Evolutionary conservation across 192 early-diverging fungal genomes (phyloP), one percentile per base, ranked within the genome.

Genomic region (Backusella westeae): DNA sequence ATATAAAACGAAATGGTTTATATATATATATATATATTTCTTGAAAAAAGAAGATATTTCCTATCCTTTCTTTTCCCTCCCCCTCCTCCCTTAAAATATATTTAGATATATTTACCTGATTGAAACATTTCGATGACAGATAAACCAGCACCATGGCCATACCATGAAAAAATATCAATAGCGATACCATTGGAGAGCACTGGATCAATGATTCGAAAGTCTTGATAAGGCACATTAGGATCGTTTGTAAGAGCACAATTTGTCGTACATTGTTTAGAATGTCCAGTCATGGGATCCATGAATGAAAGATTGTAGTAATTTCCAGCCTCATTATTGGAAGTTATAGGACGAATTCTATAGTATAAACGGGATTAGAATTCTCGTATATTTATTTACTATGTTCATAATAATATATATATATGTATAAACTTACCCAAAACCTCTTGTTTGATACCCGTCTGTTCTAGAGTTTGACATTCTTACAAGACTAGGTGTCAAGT

Each of bases 251-350:
- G 52, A 49, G 71, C 53, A 52, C 83, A 84, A 67, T 84, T 71
- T 29, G 71, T 63, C 12, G 84, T 84, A 70, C 85, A 86, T 53
- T 75, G 78, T 63, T 79, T 77, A 7, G 80, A 75, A 14, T 76
- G 26, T 15, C 79, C 75, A 4, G 89, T 87, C 17, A 53, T 41
- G 8, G 88, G 89, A 70, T 94, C 91, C 8, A 91, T 67, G 63
- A 93, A 94, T 3, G 88, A 85, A 53, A 71, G 39, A 49, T 39
- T 41, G 19, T 46, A 75, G 44, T 63, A 63, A 3, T 14, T 23
- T 63, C 53, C 53, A 23, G 4, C 53, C 1, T 1, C 56, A 29
- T 29, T 29, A 29, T 23, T 63, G 4, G 56, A 63, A 5, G n/a
- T 26, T 8, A 63, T 32, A 3, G 56, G 56, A 1, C 56, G 65